Evolutionary conservation across 768 basidiomycete genomes (phyloP), one percentile per base, ranked within the genome.

Genomic region (Cystobasidium onofrii): DNA sequence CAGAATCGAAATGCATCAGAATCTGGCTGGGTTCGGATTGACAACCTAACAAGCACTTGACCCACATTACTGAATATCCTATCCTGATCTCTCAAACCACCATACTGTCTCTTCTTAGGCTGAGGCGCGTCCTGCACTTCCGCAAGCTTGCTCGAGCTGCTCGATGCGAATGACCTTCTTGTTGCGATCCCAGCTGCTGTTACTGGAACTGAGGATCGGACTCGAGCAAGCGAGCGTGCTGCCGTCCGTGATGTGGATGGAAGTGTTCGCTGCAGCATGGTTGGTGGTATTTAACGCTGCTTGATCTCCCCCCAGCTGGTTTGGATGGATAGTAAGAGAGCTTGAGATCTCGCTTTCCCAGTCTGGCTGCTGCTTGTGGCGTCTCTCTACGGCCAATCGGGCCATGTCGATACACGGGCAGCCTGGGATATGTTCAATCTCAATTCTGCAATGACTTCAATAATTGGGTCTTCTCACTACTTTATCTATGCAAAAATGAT

Each of bases 1-100:
- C n/a, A n/a, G n/a, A n/a, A n/a, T n/a, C n/a, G n/a, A n/a, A n/a
- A n/a, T n/a, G n/a, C n/a, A n/a, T n/a, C n/a, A n/a, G n/a, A n/a
- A n/a, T n/a, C n/a, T n/a, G n/a, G n/a, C n/a, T n/a, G n/a, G 33
- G 13, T 60, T 3, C 63, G 33, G 20, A 23, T 15, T 13, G 27
- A 31, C 27, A 18, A 39, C 33, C 63, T 7, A 23, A n/a, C 20
- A 7, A 41, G 18, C 7, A 63, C n/a, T 4, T 25, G 20, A 61
- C 69, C 4, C 54, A 71, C 50, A 52, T 71, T 71, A n/a, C n/a
- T 33, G 39, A 71, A 71, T 77, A 82, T 82, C 34, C 82, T 77
- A 75, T 82, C 81, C 74, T 82, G 81, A 41, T 73, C 71, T 60
- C 55, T 25, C 7, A 73, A 31, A 29, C 71, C 71, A 29, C 71